A percentile compares a stretch with the other conserved stretches of the same genome.
Conservation (phyloP, 192 early-diverging fungal species). For the Backusella sp. region DNA sequence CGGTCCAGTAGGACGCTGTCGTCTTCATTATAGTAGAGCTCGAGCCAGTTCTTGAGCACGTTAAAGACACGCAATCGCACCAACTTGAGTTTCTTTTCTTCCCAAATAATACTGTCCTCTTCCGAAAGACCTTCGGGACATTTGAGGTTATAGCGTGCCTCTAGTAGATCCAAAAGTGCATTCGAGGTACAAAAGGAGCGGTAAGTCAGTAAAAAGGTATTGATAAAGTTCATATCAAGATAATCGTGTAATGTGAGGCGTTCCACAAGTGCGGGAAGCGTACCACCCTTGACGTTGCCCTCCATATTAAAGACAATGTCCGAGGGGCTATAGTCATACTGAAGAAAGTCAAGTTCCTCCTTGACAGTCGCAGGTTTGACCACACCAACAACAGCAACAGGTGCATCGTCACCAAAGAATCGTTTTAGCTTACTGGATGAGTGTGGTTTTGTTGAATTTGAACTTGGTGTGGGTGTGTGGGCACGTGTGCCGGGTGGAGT, state of each 20-base stretch:
- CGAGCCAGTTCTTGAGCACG: slow-evolving; percentile 92
- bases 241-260: slow-evolving; percentile 77
- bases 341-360: slow-evolving; percentile 63
- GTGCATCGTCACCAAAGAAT: slow-evolving; percentile 60
- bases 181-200: slow-evolving; percentile 80
- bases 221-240: slow-evolving; percentile 67
- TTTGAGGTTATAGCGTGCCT: slow-evolving; percentile 69
- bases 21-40: slow-evolving; percentile 79
- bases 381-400: neutral
- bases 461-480: neutral
- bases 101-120: slow-evolving; percentile 76
- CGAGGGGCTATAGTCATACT: slow-evolving; percentile 62
- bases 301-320: slow-evolving; percentile 76
- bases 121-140: slow-evolving; percentile 64
- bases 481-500: neutral
- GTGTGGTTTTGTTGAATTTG: slow-evolving; percentile 6
- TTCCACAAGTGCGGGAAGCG: slow-evolving; percentile 75
- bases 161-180: slow-evolving; percentile 76
- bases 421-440: slow-evolving; percentile 48
- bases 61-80: slow-evolving; percentile 91
- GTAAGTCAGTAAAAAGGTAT: slow-evolving; percentile 89
- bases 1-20: slow-evolving; percentile 47
- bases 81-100: slow-evolving; percentile 80
- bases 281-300: slow-evolving; percentile 80
- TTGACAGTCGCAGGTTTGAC: neutral